phyloP scores from a whole-genome alignment of 2,329 filamentous ascomycete species.

The Talaromyces sp. region DNA sequence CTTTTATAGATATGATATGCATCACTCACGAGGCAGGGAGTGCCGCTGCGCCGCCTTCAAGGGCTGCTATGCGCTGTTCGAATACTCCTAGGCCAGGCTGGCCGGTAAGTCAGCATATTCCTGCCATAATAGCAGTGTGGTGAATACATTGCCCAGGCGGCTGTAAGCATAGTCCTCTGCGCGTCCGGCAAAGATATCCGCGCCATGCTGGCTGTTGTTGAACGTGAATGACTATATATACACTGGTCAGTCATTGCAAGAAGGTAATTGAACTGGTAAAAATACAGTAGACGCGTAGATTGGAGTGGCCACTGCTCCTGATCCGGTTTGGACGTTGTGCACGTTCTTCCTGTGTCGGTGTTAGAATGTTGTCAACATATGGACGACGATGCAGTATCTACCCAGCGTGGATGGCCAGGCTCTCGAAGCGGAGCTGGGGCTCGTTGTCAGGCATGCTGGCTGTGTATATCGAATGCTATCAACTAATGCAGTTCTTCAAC shows the following conservation, averaged over 20 bases:
- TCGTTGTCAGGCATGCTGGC: conserved; percentile 1
- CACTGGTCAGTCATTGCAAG: neutral
- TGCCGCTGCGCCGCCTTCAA: conserved; percentile 53
- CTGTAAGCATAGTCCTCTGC: conserved; percentile 42
- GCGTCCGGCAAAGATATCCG: conserved; percentile 80
- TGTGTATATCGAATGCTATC: neutral
- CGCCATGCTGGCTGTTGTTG: conserved; percentile 82
- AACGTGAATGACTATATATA: conserved; percentile 44
- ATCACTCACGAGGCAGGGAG: conserved; percentile 60
- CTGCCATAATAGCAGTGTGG: neutral
- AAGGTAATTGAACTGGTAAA: too few relatives aligned
- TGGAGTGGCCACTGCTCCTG: conserved; percentile 8
- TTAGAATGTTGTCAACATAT: neutral
- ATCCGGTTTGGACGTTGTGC: conserved; percentile 8
- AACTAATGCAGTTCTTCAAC: neutral
- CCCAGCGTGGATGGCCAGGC: conserved; percentile 9
- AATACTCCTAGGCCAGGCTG: conserved; percentile 35
- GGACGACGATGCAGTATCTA: neutral
- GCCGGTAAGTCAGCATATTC: neutral
- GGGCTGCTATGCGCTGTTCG: conserved; percentile 44
- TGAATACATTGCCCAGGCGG: conserved; percentile 40
- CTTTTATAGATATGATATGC: neutral
- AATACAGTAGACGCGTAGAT: conserved; percentile 10
- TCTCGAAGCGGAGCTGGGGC: conserved; percentile 5
- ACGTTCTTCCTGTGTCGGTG: neutral